phyloP scores from a whole-genome alignment of 176 grass and related monocot genomes.

The Calamus simplicifolius region DNA sequence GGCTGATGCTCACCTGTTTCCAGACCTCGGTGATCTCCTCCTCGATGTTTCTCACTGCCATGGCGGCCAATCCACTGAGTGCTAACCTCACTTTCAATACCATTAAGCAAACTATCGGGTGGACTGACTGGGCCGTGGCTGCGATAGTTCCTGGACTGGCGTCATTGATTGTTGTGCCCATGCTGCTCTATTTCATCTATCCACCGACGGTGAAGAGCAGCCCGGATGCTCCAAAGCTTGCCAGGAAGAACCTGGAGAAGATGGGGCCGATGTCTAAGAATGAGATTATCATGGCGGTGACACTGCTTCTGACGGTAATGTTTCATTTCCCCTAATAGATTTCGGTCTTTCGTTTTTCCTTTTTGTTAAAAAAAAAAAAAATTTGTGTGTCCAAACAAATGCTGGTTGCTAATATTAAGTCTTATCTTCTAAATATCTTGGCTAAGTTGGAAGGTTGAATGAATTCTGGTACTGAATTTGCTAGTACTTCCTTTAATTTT shows the following conservation, averaged over 20 bases:
- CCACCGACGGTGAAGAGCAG: conserved; percentile 82
- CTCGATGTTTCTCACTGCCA: conserved; percentile 89
- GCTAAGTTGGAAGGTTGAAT: too few species aligned
- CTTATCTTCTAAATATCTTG: too few species aligned
- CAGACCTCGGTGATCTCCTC: conserved; percentile 91
- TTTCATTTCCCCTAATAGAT: not conserved
- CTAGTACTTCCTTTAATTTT: too few species aligned
- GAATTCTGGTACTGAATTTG: too few species aligned
- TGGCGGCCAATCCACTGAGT: conserved; percentile 82
- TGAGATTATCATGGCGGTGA: conserved; percentile 78
- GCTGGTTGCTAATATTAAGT: too few species aligned
- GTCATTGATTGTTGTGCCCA: conserved; percentile 67
- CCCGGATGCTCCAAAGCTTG: conserved; percentile 74
- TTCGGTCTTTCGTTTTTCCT: too few species aligned
- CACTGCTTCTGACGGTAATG: conserved; percentile 79
- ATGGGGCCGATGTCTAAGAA: conserved; percentile 85
- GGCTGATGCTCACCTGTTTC: conserved; percentile 99
- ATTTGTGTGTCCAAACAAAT: too few species aligned
- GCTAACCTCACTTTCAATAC: conserved; percentile 71
- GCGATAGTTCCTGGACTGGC: conserved; percentile 77
- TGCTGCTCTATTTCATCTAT: conserved; percentile 80
- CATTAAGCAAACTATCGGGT: conserved; percentile 69
- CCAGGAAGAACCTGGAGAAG: conserved; percentile 65
- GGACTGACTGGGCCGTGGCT: conserved; percentile 93
- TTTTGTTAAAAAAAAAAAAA: too few species aligned